phyloP scores from a whole-genome alignment of 345 rosid genomes.

The Theobroma cacao region DNA sequence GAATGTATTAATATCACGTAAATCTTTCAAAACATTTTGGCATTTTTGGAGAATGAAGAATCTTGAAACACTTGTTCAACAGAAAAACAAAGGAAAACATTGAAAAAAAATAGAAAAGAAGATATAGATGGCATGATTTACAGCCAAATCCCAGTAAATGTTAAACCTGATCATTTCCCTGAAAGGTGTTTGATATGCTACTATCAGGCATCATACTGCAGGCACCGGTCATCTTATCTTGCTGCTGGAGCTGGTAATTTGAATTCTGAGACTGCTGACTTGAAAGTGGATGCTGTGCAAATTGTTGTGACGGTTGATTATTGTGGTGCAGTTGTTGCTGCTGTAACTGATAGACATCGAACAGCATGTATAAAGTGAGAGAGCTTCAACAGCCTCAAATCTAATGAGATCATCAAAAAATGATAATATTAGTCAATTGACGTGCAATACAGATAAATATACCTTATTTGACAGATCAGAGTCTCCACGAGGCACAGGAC shows the following conservation, averaged over 20 bases:
- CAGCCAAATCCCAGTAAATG: neutral
- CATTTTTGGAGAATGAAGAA: neutral
- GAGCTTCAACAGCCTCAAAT: slow-evolving; percentile 3
- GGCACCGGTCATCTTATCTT: slow-evolving; percentile 39
- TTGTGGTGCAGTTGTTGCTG: slow-evolving; percentile 47
- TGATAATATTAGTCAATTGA: neutral
- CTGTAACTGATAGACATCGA: slow-evolving; percentile 28
- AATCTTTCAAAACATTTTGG: slow-evolving; percentile 3
- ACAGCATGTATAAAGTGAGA: slow-evolving; percentile 7
- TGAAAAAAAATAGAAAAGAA: neutral
- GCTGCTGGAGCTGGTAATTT: slow-evolving; percentile 38
- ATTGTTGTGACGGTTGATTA: slow-evolving; percentile 37
- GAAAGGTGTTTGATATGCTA: slow-evolving; percentile 42
- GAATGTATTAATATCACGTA: neutral
- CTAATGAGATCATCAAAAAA: neutral
- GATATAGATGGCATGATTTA: neutral
- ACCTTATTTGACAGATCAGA: slow-evolving; percentile 48
- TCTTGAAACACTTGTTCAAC: neutral
- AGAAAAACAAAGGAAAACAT: neutral
- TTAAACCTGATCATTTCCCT: slow-evolving; percentile 50
- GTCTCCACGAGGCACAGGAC: slow-evolving; percentile 40
- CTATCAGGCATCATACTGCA: slow-evolving; percentile 40
- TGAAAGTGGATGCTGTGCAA: slow-evolving; percentile 38
- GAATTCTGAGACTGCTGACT: slow-evolving; percentile 49
- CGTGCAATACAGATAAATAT: slow-evolving; percentile 8